Conservation (phyloP, 805 yeast species). For the Lipomyces sp. region DNA sequence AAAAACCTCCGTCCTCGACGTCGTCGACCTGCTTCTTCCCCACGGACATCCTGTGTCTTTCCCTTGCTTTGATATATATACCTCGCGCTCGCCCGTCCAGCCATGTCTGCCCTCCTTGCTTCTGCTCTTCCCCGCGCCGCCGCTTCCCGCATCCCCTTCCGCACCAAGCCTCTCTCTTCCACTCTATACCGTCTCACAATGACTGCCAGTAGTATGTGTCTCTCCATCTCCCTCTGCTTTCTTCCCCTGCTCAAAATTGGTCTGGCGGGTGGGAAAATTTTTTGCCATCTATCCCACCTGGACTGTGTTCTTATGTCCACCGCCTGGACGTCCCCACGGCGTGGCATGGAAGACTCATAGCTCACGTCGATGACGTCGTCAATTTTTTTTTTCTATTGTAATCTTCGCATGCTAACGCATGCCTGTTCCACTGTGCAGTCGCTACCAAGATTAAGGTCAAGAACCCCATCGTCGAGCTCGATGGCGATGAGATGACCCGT, state of each 20-base stretch:
- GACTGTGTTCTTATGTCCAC: no score
- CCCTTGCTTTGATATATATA: no score
- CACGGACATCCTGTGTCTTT: no score
- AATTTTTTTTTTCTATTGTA: not conserved
- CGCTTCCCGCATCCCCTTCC: not conserved
- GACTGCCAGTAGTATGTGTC: no score
- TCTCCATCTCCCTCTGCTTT: not conserved
- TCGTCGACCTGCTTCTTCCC: no score
- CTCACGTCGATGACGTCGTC: not conserved
- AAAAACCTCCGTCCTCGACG: no score
- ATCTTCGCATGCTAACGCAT: not conserved
- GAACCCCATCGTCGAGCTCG: conserved; percentile 93
- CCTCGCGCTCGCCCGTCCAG: not conserved
- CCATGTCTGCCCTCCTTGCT: not conserved
- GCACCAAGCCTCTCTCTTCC: not conserved
- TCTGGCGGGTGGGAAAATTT: no score
- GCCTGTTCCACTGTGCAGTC: conserved; percentile 1
- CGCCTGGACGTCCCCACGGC: no score
- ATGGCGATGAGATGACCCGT: conserved; percentile 97
- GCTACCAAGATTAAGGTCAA: conserved; percentile 65
- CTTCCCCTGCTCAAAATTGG: not conserved
- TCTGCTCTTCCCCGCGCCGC: not conserved
- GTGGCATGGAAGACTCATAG: not conserved
- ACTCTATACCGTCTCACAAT: not conserved
- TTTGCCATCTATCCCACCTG: no score